Evolutionary conservation across 257 asterid species (phyloP).

Genomic region (Solanum bulbocastanum): DNA sequence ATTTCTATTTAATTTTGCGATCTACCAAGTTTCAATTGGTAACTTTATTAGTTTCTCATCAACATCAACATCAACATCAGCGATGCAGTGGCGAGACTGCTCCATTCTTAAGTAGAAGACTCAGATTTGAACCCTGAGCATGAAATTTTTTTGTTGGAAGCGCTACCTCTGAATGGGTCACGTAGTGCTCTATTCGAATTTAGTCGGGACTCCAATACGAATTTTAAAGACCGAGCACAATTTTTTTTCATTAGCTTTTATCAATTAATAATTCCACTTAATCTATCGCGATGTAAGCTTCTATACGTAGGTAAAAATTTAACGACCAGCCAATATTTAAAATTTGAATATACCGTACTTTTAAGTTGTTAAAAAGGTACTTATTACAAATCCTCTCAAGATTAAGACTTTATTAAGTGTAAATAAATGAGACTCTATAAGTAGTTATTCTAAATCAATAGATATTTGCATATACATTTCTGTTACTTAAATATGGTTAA

Average conservation of each 20-base stretch:
- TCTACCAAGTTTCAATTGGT: background rate
- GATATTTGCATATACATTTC: too few species aligned
- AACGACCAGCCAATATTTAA: background rate
- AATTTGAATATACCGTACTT: background rate
- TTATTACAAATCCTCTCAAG: too few species aligned
- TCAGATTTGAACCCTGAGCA: fast-evolving
- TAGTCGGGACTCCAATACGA: fast-evolving
- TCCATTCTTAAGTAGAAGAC: too few species aligned
- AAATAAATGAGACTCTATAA: too few species aligned
- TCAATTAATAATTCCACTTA: background rate
- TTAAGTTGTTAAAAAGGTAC: too few species aligned
- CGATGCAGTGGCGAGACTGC: fast-evolving
- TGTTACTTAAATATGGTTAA: too few species aligned
- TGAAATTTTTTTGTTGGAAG: fast-evolving
- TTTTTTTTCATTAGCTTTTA: too few species aligned
- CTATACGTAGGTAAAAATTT: background rate
- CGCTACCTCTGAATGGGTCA: fast-evolving
- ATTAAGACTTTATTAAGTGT: too few species aligned
- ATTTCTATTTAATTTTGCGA: background rate
- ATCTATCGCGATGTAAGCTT: background rate
- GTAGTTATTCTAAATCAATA: too few species aligned
- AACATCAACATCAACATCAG: too few species aligned
- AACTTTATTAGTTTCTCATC: background rate
- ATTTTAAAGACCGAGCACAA: too few species aligned
- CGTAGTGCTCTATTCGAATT: fast-evolving